Conservation (phyloP, 140 eudicot species). For the Bidens hawaiensis region DNA sequence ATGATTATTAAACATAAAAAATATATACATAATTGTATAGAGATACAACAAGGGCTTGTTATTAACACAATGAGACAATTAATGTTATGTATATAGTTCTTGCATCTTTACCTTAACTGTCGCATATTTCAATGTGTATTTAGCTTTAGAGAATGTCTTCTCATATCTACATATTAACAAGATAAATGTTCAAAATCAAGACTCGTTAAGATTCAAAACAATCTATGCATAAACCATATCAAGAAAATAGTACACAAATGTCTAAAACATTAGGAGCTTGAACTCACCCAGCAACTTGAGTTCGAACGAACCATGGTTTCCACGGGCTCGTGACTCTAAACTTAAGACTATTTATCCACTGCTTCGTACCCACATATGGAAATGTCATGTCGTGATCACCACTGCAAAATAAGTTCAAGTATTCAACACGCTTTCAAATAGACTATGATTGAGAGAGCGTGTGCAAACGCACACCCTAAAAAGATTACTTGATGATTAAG, state of each 20-base stretch:
- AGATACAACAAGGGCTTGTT: not conserved
- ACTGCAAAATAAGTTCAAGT: constrained; percentile 38
- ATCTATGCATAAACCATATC: not conserved
- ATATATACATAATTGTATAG: not conserved
- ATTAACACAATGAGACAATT: not conserved
- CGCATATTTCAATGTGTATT: constrained; percentile 45
- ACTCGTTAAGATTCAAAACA: not conserved
- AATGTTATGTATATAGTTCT: not conserved
- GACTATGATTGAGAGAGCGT: not conserved
- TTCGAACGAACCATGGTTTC: constrained; percentile 50
- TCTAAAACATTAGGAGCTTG: not conserved
- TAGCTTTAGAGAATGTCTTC: constrained; percentile 22
- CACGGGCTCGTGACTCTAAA: constrained; percentile 29
- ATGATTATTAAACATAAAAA: too few species aligned
- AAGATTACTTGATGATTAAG: constrained; percentile 30
- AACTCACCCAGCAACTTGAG: constrained; percentile 50
- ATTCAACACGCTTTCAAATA: not conserved
- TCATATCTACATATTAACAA: constrained; percentile 37
- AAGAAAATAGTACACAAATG: not conserved
- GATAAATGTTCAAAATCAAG: not conserved
- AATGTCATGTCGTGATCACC: constrained; percentile 61
- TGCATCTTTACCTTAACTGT: constrained; percentile 45
- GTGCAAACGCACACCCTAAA: too few species aligned
- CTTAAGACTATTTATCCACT: constrained; percentile 42
- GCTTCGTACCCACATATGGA: constrained; percentile 35